phyloP scores from a whole-genome alignment of 306 rosid genomes.

The Geum urbanum region DNA sequence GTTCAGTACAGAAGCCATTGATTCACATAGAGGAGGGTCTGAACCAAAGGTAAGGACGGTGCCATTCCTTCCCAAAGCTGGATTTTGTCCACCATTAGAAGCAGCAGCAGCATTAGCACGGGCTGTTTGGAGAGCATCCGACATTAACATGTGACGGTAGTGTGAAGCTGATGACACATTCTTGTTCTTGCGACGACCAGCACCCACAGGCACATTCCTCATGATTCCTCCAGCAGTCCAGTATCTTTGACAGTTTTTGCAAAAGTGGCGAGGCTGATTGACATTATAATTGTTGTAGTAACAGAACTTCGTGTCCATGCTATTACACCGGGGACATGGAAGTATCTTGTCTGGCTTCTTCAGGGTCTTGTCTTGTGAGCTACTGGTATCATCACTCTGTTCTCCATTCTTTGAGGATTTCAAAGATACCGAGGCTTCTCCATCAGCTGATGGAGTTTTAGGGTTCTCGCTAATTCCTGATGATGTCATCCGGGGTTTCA shows the following conservation, averaged over 20 bases:
- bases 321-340: conserved; percentile 82
- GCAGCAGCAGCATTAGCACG: conserved; percentile 27
- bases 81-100: conserved; percentile 37
- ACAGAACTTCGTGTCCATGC: conserved; percentile 88
- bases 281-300: conserved; percentile 84
- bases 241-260: conserved; percentile 87
- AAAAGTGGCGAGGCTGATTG: conserved; percentile 85
- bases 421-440: conserved; percentile 33
- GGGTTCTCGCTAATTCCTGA: conserved; percentile 45
- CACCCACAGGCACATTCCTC: conserved; percentile 77
- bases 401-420: conserved; percentile 48
- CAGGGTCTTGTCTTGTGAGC: conserved; percentile 44
- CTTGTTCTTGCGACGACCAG: conserved; percentile 90
- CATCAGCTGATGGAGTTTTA: conserved; percentile 43
- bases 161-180: conserved; percentile 38
- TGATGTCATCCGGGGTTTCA: conserved; percentile 40
- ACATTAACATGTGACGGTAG: conserved; percentile 40
- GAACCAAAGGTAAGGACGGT: conserved; percentile 60
- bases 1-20: conserved; percentile 57
- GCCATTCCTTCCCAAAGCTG: conserved; percentile 38
- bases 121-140: conserved; percentile 43
- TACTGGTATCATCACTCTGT: conserved; percentile 49
- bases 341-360: conserved; percentile 73
- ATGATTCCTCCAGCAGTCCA: conserved; percentile 94
- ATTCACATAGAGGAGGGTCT: conserved; percentile 54